Percentiles rank a stretch among this genome's conserved stretches.
Evolutionary conservation across 495 filamentous ascomycete species (phyloP).

Genomic region (Aspergillus taichungensis): DNA sequence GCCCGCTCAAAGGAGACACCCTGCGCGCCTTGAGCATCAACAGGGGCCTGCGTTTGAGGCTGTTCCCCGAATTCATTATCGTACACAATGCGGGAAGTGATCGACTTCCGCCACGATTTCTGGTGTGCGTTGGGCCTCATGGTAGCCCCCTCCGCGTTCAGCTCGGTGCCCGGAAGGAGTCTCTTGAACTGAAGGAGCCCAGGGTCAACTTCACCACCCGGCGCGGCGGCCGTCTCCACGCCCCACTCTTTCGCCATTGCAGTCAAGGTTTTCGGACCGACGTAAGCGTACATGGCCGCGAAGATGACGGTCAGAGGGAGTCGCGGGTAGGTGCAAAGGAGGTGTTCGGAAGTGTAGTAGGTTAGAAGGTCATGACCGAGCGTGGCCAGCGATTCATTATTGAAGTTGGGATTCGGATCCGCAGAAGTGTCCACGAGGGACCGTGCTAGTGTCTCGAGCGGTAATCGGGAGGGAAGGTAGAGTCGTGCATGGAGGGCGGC

Average conservation of each 20-base stretch:
- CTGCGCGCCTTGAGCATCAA: conserved; percentile 9
- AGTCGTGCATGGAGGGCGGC: conserved; percentile 89
- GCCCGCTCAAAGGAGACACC: conserved; percentile 39
- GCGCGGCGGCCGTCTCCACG: conserved; percentile 70
- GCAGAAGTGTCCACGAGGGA: conserved; percentile 78
- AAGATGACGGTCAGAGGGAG: conserved; percentile 76
- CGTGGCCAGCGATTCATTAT: conserved; percentile 71
- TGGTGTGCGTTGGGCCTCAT: conserved; percentile 33
- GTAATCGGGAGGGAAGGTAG: conserved; percentile 69
- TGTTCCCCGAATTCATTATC: conserved; percentile 73
- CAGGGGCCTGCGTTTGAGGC: conserved; percentile 8
- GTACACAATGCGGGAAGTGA: conserved; percentile 62
- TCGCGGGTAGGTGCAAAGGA: conserved; percentile 80
- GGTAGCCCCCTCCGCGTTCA: conserved; percentile 13
- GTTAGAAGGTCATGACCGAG: conserved; percentile 75
- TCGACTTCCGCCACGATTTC: conserved; percentile 58
- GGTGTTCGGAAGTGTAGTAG: conserved; percentile 79
- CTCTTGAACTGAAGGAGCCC: conserved; percentile 78
- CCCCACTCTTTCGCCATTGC: conserved; percentile 78
- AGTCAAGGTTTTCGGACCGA: conserved; percentile 60
- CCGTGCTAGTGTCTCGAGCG: conserved; percentile 76
- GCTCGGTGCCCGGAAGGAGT: conserved; percentile 47
- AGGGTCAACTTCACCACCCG: conserved; percentile 85
- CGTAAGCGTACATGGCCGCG: conserved; percentile 74
- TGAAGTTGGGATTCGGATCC: conserved; percentile 64